phyloP scores from a whole-genome alignment of 257 asterid species.

The Salvia hispanica region DNA sequence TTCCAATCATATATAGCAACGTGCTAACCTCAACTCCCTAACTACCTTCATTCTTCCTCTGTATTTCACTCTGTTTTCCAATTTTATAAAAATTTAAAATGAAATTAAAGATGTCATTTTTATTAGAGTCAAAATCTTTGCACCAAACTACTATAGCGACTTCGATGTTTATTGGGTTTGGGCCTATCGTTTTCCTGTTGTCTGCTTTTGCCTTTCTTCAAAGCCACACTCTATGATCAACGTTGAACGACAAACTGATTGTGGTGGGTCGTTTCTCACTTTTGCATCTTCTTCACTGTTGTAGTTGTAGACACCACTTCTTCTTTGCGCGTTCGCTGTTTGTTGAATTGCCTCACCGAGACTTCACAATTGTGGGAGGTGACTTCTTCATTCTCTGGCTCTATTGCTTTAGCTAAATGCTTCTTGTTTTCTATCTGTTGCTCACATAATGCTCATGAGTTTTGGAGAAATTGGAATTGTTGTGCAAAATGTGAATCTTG shows the following conservation, averaged over 20 bases:
- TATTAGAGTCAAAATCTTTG: constrained; percentile 48
- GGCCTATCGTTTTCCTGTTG: constrained; percentile 33
- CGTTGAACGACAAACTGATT: constrained; percentile 38
- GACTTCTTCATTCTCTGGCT: constrained; percentile 32
- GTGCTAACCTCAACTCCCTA: constrained; percentile 20
- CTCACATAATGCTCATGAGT: not conserved
- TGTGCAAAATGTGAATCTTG: constrained; percentile 1
- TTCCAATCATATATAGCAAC: constrained; percentile 24
- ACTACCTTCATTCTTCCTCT: too few species aligned
- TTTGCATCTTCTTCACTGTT: constrained; percentile 24
- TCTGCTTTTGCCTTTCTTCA: constrained; percentile 37
- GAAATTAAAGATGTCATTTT: constrained; percentile 26
- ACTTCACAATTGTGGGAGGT: constrained; percentile 30
- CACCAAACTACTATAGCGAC: constrained; percentile 42
- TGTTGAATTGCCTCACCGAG: constrained; percentile 34
- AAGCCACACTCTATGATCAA: constrained; percentile 46
- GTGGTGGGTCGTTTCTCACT: constrained; percentile 28
- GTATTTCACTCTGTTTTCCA: constrained; percentile 1
- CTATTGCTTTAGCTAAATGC: not conserved
- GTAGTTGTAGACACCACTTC: not conserved
- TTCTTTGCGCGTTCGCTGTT: constrained; percentile 30
- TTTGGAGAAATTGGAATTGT: constrained; percentile 20
- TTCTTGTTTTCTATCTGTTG: not conserved
- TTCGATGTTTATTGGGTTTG: constrained; percentile 36
- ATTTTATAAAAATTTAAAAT: not conserved